Conservation (phyloP, 2,329 filamentous ascomycete species). For the Cladosporium halotolerans region DNA sequence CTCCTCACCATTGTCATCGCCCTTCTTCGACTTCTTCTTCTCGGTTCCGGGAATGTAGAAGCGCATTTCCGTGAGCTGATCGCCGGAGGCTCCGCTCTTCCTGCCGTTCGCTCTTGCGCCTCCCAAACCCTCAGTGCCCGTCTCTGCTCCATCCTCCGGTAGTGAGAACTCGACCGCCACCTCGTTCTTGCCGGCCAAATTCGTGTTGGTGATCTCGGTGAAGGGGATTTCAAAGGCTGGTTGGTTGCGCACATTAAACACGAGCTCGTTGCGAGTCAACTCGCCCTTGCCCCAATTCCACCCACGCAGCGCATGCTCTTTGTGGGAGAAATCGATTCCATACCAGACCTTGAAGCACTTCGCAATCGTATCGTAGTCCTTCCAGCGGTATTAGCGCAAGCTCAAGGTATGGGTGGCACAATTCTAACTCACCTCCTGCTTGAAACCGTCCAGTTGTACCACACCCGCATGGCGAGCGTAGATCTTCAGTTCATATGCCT, state of each 20-base stretch:
- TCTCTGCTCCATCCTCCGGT: slow-evolving; percentile 63
- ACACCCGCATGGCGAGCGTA: slow-evolving; percentile 76
- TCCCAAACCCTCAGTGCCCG: slow-evolving; percentile 67
- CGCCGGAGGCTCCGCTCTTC: slow-evolving; percentile 80
- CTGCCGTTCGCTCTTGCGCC: slow-evolving; percentile 72
- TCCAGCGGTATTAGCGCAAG: neutral
- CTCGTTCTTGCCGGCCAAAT: slow-evolving; percentile 94
- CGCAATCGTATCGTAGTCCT: slow-evolving; percentile 82
- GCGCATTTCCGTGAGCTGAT: slow-evolving; percentile 96
- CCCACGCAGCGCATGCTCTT: slow-evolving; percentile 88
- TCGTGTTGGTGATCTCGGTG: slow-evolving; percentile 95
- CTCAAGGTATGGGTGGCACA: neutral
- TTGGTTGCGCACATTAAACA: slow-evolving; percentile 94
- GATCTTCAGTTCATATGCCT: slow-evolving; percentile 91
- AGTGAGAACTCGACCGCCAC: slow-evolving; percentile 91
- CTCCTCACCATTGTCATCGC: slow-evolving; percentile 56
- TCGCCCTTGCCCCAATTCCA: slow-evolving; percentile 99
- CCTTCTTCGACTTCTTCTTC: slow-evolving; percentile 62
- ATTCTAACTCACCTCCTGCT: slow-evolving; percentile 59
- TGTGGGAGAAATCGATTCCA: slow-evolving; percentile 82
- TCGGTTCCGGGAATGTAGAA: slow-evolving; percentile 95
- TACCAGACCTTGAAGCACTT: slow-evolving; percentile 99
- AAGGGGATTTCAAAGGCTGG: slow-evolving; percentile 96
- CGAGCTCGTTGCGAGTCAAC: slow-evolving; percentile 88
- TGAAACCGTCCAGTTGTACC: slow-evolving; percentile 91